Percentiles rank a stretch among this genome's conserved stretches.
Conservation (phyloP, 2,329 filamentous ascomycete genomes). For the Graphilbum ipis-grandicollis region DNA sequence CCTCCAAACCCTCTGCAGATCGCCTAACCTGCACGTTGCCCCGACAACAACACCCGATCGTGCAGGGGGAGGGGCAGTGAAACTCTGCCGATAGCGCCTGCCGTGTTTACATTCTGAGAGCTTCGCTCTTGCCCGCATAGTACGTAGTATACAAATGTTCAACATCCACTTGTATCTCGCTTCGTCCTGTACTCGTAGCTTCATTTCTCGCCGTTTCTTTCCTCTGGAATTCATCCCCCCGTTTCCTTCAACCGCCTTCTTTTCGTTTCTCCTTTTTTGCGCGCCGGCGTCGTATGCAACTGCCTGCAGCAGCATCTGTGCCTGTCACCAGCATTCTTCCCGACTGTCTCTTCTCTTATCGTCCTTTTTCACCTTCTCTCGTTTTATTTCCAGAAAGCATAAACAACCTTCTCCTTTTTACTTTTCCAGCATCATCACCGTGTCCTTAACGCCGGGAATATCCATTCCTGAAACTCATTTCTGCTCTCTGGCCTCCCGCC, state of each 20-base stretch:
- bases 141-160: no score
- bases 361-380: no score
- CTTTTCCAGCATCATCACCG: neutral
- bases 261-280: neutral
- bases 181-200: no score
- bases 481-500: no score
- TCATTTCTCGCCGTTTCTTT: neutral
- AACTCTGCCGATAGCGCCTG: constrained; percentile 4
- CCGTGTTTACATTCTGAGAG: constrained; percentile 10
- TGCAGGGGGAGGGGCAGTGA: constrained; percentile 3
- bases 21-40: constrained; percentile 6
- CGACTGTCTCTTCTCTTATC: neutral
- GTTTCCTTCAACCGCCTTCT: neutral
- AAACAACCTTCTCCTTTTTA: neutral
- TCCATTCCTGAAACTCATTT: neutral
- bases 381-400: no score
- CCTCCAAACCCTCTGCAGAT: neutral
- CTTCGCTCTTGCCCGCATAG: constrained; percentile 8
- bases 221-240: neutral
- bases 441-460: no score
- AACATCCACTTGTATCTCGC: no score
- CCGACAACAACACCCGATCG: constrained; percentile 1
- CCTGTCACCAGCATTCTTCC: neutral
- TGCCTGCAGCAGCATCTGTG: neutral
- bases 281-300: neutral